Evolutionary conservation across 164 flowering plant genomes (phyloP).

Genomic region (Saururus chinensis): DNA sequence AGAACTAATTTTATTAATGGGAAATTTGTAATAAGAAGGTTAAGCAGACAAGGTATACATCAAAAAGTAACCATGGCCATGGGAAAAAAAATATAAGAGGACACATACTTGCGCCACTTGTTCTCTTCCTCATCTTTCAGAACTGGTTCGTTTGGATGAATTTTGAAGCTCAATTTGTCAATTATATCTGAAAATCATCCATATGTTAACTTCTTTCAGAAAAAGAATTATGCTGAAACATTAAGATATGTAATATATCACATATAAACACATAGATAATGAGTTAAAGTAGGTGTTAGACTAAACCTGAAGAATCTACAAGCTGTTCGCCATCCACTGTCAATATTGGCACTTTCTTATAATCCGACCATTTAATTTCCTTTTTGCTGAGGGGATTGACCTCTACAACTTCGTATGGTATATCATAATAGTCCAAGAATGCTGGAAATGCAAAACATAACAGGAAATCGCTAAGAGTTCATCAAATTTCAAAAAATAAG

Average conservation of each 20-base stretch:
- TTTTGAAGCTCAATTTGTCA: conserved; percentile 35
- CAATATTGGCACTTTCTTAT: conserved; percentile 90
- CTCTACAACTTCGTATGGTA: conserved; percentile 88
- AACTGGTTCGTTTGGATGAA: conserved; percentile 21
- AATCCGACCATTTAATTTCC: conserved; percentile 94
- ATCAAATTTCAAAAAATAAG: too few species aligned
- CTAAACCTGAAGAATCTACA: conserved; percentile 83
- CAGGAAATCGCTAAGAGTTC: neutral
- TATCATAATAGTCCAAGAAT: conserved; percentile 71
- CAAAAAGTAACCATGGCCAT: too few species aligned
- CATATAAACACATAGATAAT: neutral
- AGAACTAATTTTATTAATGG: neutral
- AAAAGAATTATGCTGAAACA: too few species aligned
- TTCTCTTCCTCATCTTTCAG: conserved; percentile 52
- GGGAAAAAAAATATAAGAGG: neutral
- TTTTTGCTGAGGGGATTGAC: conserved; percentile 89
- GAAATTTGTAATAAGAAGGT: neutral
- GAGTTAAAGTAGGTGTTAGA: neutral
- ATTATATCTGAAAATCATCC: conserved; percentile 46
- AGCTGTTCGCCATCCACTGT: conserved; percentile 72
- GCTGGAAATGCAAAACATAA: conserved; percentile 30
- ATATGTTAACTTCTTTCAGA: neutral
- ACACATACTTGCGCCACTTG: conserved; percentile 62
- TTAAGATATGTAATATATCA: neutral
- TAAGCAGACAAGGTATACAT: neutral